Evolutionary conservation across 345 rosid genomes (phyloP), one percentile per base, ranked within the genome.

Genomic region (Corchorus capsularis): DNA sequence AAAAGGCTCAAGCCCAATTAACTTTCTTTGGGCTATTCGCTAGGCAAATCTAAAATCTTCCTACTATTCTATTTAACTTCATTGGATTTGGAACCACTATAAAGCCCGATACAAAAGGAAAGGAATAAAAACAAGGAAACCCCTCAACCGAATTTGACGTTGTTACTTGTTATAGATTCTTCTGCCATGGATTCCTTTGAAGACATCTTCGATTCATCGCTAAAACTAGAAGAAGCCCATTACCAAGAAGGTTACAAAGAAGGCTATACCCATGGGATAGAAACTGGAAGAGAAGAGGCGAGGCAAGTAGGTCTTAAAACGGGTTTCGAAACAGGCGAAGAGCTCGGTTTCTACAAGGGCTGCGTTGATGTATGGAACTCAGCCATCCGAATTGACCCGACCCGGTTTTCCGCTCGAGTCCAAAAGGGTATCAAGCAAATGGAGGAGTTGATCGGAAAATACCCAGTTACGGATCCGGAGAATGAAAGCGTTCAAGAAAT

Each of bases 241-340:
- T 57, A 81, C 57, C 83, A 69, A 37, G 86, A 88, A 86, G 96
- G 98, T 76, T 93, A 89, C 82, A 71, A 59, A 13, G 87, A 87
- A 41, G 94, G 91, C 34, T 82, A 80, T 83, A 65, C 52, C 59
- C 81, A 82, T 69, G 97, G 98, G 43, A 63, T 87, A 12, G 75
- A 67, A 20, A 41, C 87, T 3, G 98, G 97, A 34, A 78, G 77
- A 46, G 90, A 92, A 74, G 98, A 91, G 12, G 97, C 85, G 69
- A 72, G 79, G 35, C 83, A 81, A 71, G 86, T 89, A 16, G 99
- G 93, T 41, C 83, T 91, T 46, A 86, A 84, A 82, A 64, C 59
- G 3, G 93, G 99, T 45, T 92, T 90, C 79, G 97, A 87, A 57
- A 81, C 83, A 14, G 98, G 97, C 11, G 96, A 95, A 83, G 92